Evolutionary conservation across 768 basidiomycete genomes (phyloP).

Genomic region (Roridomyces roridus): DNA sequence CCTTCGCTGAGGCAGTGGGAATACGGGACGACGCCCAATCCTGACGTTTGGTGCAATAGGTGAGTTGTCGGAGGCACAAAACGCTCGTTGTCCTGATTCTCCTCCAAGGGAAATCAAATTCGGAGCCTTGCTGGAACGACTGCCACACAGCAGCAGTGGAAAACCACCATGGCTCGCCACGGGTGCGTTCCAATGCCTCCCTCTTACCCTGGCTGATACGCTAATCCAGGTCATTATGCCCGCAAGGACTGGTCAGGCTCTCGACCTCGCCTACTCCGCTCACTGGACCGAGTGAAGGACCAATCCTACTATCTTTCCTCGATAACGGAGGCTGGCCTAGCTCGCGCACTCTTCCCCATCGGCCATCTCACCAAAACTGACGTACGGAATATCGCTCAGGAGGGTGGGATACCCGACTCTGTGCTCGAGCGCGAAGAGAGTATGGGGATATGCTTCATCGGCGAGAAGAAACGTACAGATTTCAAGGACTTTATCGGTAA

Average conservation of each 20-base stretch:
- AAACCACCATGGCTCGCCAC: constrained; percentile 77
- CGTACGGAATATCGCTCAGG: constrained; percentile 74
- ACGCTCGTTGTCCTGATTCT: not conserved
- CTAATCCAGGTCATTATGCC: constrained; percentile 81
- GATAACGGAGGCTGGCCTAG: constrained; percentile 68
- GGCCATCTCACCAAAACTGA: constrained; percentile 68
- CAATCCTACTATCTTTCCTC: constrained; percentile 92
- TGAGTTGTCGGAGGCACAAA: constrained; percentile 40
- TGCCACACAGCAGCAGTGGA: constrained; percentile 41
- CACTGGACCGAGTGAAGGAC: constrained; percentile 74
- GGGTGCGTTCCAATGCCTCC: constrained; percentile 47
- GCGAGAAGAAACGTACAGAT: constrained; percentile 57
- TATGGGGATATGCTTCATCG: constrained; percentile 96
- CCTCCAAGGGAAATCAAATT: constrained; percentile 85
- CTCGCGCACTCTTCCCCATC: constrained; percentile 81
- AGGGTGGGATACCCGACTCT: constrained; percentile 64
- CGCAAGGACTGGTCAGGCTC: constrained; percentile 59
- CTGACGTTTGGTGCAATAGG: constrained; percentile 93
- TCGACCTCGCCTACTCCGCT: constrained; percentile 60
- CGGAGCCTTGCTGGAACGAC: constrained; percentile 74
- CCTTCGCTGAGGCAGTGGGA: constrained; percentile 84
- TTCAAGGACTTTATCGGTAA: constrained; percentile 52
- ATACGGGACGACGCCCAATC: constrained; percentile 84
- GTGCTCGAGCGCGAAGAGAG: constrained; percentile 77
- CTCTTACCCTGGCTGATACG: not conserved